Percentiles rank a stretch among this genome's conserved stretches.
Evolutionary conservation across 345 rosid species (phyloP).

Genomic region (Hevea brasiliensis): DNA sequence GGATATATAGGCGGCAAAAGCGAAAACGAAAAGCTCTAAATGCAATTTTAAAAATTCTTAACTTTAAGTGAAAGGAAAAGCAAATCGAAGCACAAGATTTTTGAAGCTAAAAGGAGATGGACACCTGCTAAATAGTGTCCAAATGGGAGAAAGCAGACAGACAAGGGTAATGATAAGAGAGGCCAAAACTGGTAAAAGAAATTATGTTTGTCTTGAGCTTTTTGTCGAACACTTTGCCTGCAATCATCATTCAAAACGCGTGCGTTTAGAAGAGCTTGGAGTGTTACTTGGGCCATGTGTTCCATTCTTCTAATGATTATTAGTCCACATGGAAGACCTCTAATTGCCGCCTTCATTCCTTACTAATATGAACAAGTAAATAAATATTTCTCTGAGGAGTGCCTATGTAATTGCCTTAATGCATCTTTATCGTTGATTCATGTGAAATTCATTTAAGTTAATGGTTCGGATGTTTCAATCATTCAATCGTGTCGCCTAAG

Average conservation of each 20-base stretch:
- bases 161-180: constrained; percentile 26
- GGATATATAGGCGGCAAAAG: constrained; percentile 28
- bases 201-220: constrained; percentile 36
- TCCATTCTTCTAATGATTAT: neutral
- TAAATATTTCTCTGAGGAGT: too few relatives aligned
- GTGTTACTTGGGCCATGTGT: constrained; percentile 1
- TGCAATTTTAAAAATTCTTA: neutral
- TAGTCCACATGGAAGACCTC: neutral
- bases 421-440: too few relatives aligned
- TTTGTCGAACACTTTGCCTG: constrained; percentile 35
- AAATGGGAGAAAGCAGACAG: constrained; percentile 15
- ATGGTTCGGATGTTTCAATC: too few relatives aligned
- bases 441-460: too few relatives aligned
- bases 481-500: too few relatives aligned
- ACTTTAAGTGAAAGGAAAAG: neutral
- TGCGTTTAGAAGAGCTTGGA: constrained; percentile 12
- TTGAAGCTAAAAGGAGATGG: neutral
- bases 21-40: too few relatives aligned
- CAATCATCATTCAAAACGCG: constrained; percentile 35
- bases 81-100: neutral
- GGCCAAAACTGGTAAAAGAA: constrained; percentile 5
- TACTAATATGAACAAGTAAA: too few relatives aligned
- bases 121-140: neutral
- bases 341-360: neutral
- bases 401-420: too few relatives aligned